Evolutionary conservation across 2,329 filamentous ascomycete species (phyloP).

Genomic region (Neofusicoccum sp.): DNA sequence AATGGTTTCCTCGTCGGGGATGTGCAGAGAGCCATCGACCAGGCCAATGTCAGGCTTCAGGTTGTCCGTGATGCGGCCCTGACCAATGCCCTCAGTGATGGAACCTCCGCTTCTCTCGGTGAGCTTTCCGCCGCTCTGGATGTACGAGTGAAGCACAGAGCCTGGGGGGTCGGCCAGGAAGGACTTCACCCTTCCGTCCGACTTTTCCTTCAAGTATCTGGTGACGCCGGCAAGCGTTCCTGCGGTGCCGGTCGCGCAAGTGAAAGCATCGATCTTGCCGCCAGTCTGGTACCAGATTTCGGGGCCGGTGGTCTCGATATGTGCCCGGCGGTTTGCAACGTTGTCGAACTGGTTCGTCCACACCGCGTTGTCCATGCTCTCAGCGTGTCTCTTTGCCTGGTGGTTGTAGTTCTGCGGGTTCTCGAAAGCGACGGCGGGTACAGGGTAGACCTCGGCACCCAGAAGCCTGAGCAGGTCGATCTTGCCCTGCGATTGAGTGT

Average conservation of each 20-base stretch:
- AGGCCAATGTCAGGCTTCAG: constrained; percentile 79
- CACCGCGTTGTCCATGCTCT: constrained; percentile 78
- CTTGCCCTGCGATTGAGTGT: constrained; percentile 97
- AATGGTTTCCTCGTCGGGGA: constrained; percentile 90
- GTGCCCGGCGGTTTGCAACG: constrained; percentile 85
- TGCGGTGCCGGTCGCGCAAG: constrained; percentile 88
- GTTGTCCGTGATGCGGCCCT: constrained; percentile 96
- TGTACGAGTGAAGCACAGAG: constrained; percentile 88
- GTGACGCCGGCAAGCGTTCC: constrained; percentile 89
- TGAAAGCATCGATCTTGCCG: constrained; percentile 88
- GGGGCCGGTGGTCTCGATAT: constrained; percentile 94
- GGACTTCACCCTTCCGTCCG: constrained; percentile 73
- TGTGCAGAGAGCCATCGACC: constrained; percentile 78
- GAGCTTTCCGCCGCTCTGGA: constrained; percentile 78
- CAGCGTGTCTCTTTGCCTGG: constrained; percentile 88
- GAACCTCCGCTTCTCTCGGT: constrained; percentile 78
- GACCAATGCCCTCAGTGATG: constrained; percentile 97
- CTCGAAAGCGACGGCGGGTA: constrained; percentile 92
- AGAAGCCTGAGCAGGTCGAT: constrained; percentile 88
- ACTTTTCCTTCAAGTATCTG: constrained; percentile 81
- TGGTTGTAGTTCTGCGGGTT: constrained; percentile 98
- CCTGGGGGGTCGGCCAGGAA: constrained; percentile 94
- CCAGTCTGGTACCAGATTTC: constrained; percentile 94
- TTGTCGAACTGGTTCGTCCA: constrained; percentile 99
- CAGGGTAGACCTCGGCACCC: constrained; percentile 92